Evolutionary conservation across 306 rosid genomes (phyloP), one percentile per base, ranked within the genome.

Genomic region (Pyrus betulifolia): DNA sequence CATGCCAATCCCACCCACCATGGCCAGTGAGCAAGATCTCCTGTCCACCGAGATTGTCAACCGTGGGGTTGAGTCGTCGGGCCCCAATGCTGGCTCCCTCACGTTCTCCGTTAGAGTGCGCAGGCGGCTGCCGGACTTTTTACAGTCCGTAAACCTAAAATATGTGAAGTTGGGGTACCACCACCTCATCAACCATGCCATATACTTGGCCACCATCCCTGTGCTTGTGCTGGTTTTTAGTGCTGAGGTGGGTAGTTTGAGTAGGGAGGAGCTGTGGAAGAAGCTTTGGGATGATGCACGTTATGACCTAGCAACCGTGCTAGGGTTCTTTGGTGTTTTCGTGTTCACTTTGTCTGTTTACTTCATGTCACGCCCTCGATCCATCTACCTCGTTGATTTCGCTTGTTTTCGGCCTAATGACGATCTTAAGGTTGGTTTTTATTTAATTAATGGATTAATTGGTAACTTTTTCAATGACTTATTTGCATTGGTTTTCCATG

Each of bases 101-200:
- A 91, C 96, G 0, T 96, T 96, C 84, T 96, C 99, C 0, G 98
- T 96, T 3, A 80, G 97, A 52, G 99, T 96, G 18, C 85, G 96
- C 68, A 75, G 93, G 71, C 89, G 96, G 3, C 79, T 96, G 17
- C 99, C 98, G 4, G 99, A 92, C 80, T 96, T 96, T 69, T 90
- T 92, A 28, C 96, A 91, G 44, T 92, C 99, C 6, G 98, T 96
- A 40, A 96, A 96, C 75, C 98, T 96, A 8, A 96, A 96, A 86
- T 96, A 96, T 57, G 99, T 96, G 82, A 92, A 91, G 52, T 66
- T 96, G 66, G 99, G 99, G 0, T 96, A 96, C 84, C 98, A 86
- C 82, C 91, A 96, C 74, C 88, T 96, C 30, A 91, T 96, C 69
- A 96, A 84, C 88, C 97, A 96, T 80, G 99, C 85, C 72, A 84